These are phyloP conservation scores for Borovskyia barvae DNA, from an alignment of 208 protist genomes.

Conservation along the genomic window DNA sequence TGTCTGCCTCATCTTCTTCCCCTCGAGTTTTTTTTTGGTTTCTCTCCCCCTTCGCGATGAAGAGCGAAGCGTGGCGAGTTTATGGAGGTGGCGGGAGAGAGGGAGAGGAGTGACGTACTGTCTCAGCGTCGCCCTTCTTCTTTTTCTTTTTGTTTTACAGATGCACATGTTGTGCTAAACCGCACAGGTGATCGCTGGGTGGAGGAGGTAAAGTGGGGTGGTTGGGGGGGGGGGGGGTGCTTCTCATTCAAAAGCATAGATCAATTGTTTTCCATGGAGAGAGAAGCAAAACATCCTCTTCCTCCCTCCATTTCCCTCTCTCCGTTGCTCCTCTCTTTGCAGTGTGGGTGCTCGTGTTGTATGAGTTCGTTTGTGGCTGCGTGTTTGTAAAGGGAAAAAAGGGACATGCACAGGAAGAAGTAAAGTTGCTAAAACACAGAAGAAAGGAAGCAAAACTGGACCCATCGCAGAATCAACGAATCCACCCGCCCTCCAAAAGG, in stretches of 20 bases:
- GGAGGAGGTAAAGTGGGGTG: too few relatives aligned
- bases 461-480: too few relatives aligned
- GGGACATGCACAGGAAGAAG: constrained; percentile 10
- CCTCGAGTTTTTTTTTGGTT: background rate
- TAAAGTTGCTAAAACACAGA: background rate
- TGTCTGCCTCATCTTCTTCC: constrained; percentile 2
- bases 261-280: too few relatives aligned
- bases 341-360: background rate
- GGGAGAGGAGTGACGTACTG: too few relatives aligned
- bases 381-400: constrained; percentile 7
- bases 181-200: too few relatives aligned
- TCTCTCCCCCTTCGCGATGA: background rate
- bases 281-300: too few relatives aligned
- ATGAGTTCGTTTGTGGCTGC: constrained; percentile 15
- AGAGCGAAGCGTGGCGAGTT: too few relatives aligned
- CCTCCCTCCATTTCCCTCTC: too few relatives aligned
- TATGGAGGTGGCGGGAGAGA: too few relatives aligned
- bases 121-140: background rate
- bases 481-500: too few relatives aligned
- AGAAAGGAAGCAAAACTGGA: background rate
- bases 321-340: background rate
- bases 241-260: too few relatives aligned
- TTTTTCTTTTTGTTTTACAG: constrained; percentile 1
- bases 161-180: background rate
- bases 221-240: too few relatives aligned